Conservation (phyloP, 345 rosid species). For the Triadica sebifera region DNA sequence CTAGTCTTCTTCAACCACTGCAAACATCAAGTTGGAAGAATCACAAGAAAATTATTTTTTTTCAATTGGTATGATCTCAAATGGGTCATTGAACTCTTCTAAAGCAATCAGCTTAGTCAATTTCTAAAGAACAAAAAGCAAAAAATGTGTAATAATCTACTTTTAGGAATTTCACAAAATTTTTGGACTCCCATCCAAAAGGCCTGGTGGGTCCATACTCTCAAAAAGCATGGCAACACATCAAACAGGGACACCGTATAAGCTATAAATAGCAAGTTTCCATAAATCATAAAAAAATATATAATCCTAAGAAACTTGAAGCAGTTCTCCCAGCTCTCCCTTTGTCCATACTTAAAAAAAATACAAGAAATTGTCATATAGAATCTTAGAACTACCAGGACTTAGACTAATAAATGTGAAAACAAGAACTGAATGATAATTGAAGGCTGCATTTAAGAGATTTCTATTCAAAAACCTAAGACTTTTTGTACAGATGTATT, state of each 20-base stretch:
- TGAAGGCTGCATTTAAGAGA: not conserved
- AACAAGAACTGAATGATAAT: not conserved
- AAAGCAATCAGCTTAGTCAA: not conserved
- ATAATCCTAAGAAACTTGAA: not conserved
- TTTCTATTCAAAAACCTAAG: too few relatives aligned
- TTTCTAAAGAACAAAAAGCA: not conserved
- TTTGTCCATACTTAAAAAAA: not conserved
- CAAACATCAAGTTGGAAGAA: slow-evolving; percentile 10
- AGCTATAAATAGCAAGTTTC: too few relatives aligned
- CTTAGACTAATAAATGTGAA: not conserved
- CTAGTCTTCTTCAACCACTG: slow-evolving; percentile 90
- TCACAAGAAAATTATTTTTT: not conserved
- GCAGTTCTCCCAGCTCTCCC: not conserved
- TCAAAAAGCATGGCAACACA: too few relatives aligned
- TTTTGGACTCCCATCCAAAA: too few relatives aligned
- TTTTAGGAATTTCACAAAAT: too few relatives aligned
- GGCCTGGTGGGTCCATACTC: too few relatives aligned
- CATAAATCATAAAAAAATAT: not conserved
- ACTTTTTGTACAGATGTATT: too few relatives aligned
- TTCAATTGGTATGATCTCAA: too few relatives aligned
- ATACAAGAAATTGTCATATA: not conserved
- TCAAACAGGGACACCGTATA: too few relatives aligned
- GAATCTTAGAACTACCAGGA: not conserved
- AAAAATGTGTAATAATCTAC: too few relatives aligned
- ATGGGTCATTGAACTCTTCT: not conserved